These are phyloP conservation scores for Chaetomium olivaceum DNA, from an alignment of 2,329 filamentous ascomycete genomes.

Conservation along the genomic window DNA sequence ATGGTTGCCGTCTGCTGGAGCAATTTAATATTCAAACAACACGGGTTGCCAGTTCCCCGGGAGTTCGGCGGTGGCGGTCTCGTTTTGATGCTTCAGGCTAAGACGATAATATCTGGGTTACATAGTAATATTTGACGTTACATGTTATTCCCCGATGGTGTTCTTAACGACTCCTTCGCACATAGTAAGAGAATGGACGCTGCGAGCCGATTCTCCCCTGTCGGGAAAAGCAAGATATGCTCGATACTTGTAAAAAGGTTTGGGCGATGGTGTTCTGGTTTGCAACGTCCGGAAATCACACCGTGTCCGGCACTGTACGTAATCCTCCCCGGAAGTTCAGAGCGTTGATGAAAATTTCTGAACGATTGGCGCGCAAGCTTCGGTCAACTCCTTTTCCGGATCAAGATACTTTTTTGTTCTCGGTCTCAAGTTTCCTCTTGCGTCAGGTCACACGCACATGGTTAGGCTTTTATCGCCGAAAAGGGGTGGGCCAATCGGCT, in stretches of 20 bases:
- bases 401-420: neutral
- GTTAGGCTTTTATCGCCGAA: conserved; percentile 3
- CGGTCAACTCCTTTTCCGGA: neutral
- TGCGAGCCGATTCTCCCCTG: neutral
- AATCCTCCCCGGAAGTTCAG: neutral
- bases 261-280: neutral
- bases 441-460: neutral
- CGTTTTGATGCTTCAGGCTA: neutral
- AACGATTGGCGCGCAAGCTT: neutral
- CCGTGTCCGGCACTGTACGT: neutral
- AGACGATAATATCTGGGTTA: neutral
- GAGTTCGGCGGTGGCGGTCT: neutral
- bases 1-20: conserved; percentile 9
- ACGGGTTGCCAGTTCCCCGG: neutral
- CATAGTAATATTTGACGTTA: neutral
- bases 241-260: neutral
- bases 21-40: conserved; percentile 18
- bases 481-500: conserved; percentile 21
- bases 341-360: neutral
- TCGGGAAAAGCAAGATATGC: neutral
- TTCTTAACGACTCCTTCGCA: neutral
- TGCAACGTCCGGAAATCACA: neutral
- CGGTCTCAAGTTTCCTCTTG: neutral
- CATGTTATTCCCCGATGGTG: neutral
- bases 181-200: neutral